These are phyloP conservation scores for Barbarea vulgaris DNA, from an alignment of 345 rosid genomes.

Conservation along the genomic window DNA sequence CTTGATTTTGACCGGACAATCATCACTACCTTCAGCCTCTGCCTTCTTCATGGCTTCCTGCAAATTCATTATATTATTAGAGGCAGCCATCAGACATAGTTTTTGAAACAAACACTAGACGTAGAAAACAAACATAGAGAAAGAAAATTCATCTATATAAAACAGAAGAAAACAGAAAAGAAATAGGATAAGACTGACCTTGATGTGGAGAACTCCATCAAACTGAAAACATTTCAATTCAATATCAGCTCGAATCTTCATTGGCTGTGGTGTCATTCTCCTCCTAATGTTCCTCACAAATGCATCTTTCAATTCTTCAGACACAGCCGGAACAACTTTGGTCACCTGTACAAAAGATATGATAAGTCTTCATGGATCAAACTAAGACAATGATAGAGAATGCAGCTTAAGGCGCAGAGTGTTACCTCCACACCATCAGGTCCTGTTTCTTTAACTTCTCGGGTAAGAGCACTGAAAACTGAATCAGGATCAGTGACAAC, in stretches of 20 bases:
- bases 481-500: constrained; percentile 86
- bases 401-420: not conserved
- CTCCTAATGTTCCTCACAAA: constrained; percentile 75
- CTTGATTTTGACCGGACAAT: constrained; percentile 91
- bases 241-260: constrained; percentile 87
- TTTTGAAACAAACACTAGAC: not conserved
- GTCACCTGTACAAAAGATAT: constrained; percentile 49
- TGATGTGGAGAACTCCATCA: constrained; percentile 91
- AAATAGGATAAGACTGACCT: constrained; percentile 44
- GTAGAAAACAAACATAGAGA: not conserved
- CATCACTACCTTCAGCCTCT: constrained; percentile 83
- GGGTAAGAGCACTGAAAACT: constrained; percentile 67
- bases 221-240: constrained; percentile 95
- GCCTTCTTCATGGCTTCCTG: constrained; percentile 97
- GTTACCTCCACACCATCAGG: constrained; percentile 86
- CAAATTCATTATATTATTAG: not conserved
- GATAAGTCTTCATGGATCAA: constrained; percentile 3
- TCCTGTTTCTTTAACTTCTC: constrained; percentile 76
- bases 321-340: constrained; percentile 74
- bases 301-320: constrained; percentile 82
- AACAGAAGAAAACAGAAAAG: not conserved
- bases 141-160: not conserved
- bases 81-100: not conserved
- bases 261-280: constrained; percentile 91
- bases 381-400: constrained; percentile 3